A percentile compares a stretch with the other conserved stretches of the same genome.
phyloP scores from a whole-genome alignment of 148 eudicot genomes.

The Diospyros lotus region DNA sequence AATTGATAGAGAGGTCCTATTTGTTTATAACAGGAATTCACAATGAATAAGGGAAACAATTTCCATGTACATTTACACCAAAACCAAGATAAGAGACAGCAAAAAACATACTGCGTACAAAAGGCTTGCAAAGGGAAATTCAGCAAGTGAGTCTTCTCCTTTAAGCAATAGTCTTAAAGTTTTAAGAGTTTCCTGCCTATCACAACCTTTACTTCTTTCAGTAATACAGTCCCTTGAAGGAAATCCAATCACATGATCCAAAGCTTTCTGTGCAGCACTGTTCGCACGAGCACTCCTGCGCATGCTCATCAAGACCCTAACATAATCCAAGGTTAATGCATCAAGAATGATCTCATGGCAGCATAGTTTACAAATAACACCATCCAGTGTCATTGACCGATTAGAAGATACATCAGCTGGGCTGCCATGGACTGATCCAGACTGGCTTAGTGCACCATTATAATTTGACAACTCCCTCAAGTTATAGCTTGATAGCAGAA shows the following conservation, averaged over 20 bases:
- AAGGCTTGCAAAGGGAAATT: conserved; percentile 85
- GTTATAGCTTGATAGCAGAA: conserved; percentile 50
- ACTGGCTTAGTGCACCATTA: conserved; percentile 45
- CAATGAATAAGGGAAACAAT: conserved; percentile 9
- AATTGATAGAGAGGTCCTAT: not conserved
- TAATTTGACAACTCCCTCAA: conserved; percentile 44
- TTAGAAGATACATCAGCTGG: conserved; percentile 47
- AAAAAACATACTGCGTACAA: conserved; percentile 56
- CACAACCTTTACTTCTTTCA: conserved; percentile 24
- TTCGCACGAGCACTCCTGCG: conserved; percentile 63
- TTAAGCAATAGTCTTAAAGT: conserved; percentile 41
- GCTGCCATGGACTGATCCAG: conserved; percentile 54
- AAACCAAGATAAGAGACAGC: conserved; percentile 9
- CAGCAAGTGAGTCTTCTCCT: conserved; percentile 91
- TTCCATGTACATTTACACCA: not conserved
- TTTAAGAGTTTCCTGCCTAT: conserved; percentile 23
- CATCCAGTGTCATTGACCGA: conserved; percentile 47
- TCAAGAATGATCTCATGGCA: conserved; percentile 74
- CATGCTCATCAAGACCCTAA: conserved; percentile 65
- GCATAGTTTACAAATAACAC: conserved; percentile 77
- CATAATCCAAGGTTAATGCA: conserved; percentile 79
- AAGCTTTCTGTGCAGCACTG: conserved; percentile 57
- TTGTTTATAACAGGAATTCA: not conserved
- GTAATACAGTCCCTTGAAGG: conserved; percentile 31
- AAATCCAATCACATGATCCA: conserved; percentile 60